Evolutionary conservation across 352 stramenopile genomes (phyloP).

Genomic region (Globisporangium nodosum): DNA sequence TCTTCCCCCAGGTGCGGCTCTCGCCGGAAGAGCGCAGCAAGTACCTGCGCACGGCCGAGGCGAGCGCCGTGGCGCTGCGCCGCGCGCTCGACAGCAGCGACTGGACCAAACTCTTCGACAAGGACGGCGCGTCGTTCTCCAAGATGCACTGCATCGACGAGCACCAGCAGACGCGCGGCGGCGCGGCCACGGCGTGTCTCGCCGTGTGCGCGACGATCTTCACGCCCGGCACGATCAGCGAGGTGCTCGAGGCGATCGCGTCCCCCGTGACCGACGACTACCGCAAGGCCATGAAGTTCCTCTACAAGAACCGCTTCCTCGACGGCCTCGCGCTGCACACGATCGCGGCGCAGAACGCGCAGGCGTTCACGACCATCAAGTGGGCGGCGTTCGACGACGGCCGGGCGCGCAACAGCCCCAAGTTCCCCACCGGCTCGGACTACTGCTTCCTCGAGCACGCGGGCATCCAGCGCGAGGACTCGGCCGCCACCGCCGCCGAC

Average conservation of each 20-base stretch:
- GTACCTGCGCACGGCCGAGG: slow-evolving; percentile 41
- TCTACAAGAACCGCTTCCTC: slow-evolving; percentile 52
- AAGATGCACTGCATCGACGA: slow-evolving; percentile 56
- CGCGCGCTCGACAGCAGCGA: slow-evolving; percentile 39
- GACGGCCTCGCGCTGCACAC: slow-evolving; percentile 58
- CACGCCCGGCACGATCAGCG: slow-evolving; percentile 47
- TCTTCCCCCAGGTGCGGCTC: slow-evolving; percentile 59
- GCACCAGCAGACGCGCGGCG: slow-evolving; percentile 10
- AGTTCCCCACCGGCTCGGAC: slow-evolving; percentile 37
- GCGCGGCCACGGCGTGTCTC: slow-evolving; percentile 32
- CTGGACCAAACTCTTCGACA: slow-evolving; percentile 53
- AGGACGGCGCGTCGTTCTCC: slow-evolving; percentile 50
- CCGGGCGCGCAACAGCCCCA: slow-evolving; percentile 21
- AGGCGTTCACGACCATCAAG: slow-evolving; percentile 67
- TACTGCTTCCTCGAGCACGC: slow-evolving; percentile 80
- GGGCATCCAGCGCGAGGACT: slow-evolving; percentile 31
- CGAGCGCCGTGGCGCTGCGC: slow-evolving; percentile 32
- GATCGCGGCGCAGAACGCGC: slow-evolving; percentile 27
- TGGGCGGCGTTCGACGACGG: slow-evolving; percentile 63
- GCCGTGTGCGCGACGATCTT: slow-evolving; percentile 57
- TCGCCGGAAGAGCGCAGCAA: slow-evolving; percentile 33
- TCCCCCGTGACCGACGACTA: slow-evolving; percentile 65
- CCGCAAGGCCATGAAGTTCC: slow-evolving; percentile 54
- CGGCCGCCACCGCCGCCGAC: background rate
- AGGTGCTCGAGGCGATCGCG: slow-evolving; percentile 60